Base-by-base conservation (phyloP, 1,139 yeast species). In the Entelexis sorbosivorans region DNA sequence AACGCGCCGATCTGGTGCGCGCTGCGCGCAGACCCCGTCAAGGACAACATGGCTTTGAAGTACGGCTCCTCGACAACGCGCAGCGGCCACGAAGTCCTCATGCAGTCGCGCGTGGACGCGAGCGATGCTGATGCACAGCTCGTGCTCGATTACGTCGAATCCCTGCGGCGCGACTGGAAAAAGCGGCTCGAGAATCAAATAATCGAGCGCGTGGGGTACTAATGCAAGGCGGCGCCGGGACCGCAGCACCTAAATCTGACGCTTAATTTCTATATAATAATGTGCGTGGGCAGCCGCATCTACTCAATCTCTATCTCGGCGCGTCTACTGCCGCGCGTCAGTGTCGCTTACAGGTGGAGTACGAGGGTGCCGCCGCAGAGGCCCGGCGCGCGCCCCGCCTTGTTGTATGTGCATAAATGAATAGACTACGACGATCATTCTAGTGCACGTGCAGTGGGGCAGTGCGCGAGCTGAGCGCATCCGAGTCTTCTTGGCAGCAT, bases 1-100 rank as follows among this genome's bases (percentile, higher is more conserved):
- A 83, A 83, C 63, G 87, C 96, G 0, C 87, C 94, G 1, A 74
- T 80, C 3, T 78, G 75, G 66, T 76, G 75, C 9, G 80, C 83
- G 2, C 64, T 73, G 10, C 57, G 70, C 44, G 76, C 79, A 0
- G 72, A 73, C 47, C 65, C 70, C 72, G 64, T 49, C 59, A 73
- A 62, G 63, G 72, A 70, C 60, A 71, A 61, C 39, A 83, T 80
- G 63, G 68, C 69, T 17, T 59, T 73, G 38, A 87, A 88, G 63
- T 80, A 81, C 56, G 95, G 95, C 2, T 84, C 95, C 24, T 83
- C 88, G 0, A 74, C 82, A 32, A 71, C 73, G 52, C 70, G 76
- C 57, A 69, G 68, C 51, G 96, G 96, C 2, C 63, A 69, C 26
- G 95, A 82, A 62, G 80, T 74, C 58, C 67, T 88, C 42, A 73